phyloP scores from a whole-genome alignment of 768 basidiomycete genomes.

The Mycena albidolilacea region DNA sequence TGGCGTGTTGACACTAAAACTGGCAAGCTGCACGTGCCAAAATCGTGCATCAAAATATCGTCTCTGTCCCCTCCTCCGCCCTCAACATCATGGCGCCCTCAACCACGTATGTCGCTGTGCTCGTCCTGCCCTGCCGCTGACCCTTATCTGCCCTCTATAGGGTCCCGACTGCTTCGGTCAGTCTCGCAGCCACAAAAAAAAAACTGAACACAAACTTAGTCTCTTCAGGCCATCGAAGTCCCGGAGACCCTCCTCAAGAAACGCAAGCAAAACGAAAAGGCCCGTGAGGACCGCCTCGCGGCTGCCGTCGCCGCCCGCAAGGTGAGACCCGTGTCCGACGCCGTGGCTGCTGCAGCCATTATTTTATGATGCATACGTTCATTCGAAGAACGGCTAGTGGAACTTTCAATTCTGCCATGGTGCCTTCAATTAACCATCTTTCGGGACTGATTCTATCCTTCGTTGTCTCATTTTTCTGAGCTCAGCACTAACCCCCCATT shows the following conservation, averaged over 20 bases:
- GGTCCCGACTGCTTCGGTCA: conserved; percentile 73
- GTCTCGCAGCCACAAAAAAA: conserved; percentile 39
- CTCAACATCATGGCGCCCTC: conserved; percentile 72
- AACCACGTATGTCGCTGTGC: conserved; percentile 64
- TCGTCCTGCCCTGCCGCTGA: conserved; percentile 17
- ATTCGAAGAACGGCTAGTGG: conserved; percentile 86
- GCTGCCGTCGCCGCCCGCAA: conserved; percentile 90
- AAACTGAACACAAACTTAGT: conserved; percentile 34
- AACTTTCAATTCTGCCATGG: conserved; percentile 70
- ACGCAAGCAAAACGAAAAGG: conserved; percentile 98
- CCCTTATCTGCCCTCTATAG: conserved; percentile 43
- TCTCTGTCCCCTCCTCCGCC: conserved; percentile 39
- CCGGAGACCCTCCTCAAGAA: conserved; percentile 99
- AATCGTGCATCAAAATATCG: not conserved
- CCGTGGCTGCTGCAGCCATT: conserved; percentile 40
- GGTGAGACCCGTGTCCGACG: conserved; percentile 65
- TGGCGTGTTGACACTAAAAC: not conserved
- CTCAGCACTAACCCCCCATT: conserved; percentile 11
- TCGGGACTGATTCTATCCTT: conserved; percentile 78
- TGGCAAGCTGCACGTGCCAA: not conserved
- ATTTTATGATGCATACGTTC: conserved; percentile 86
- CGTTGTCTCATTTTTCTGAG: conserved; percentile 31
- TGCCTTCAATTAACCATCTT: conserved; percentile 94
- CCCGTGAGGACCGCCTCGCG: conserved; percentile 91
- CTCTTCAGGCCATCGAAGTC: conserved; percentile 89